Base-by-base conservation (phyloP, 2,329 filamentous ascomycete species). In the Fusarium sp. region DNA sequence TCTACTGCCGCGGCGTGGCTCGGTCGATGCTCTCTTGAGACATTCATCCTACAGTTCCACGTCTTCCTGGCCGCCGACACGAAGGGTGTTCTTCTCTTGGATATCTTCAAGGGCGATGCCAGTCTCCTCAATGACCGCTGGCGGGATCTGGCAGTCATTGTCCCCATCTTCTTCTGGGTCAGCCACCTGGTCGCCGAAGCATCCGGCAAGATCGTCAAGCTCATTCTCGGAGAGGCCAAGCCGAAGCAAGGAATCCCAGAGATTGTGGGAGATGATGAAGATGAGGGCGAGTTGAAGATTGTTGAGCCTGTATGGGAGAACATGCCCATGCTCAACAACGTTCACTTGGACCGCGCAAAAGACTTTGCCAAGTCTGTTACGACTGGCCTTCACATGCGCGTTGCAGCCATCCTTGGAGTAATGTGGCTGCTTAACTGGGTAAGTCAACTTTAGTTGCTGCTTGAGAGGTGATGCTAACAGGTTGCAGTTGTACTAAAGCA, bases 61-160 rank as follows among this genome's bases (percentile, higher is more conserved):
- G 83, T 90, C 58, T 90, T 88, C 85, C 84, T 91, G 13, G 88
- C 88, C 4, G 87, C 85, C 5, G 88, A 91, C 72, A 86, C 87
- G 4, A 86, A 84, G 36, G 87, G 86, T 0, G 72, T 87, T 7
- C 82, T 91, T 12, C 70, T 78, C 11, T 45, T 79, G 15, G 77
- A 76, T 18, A 33, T 64, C 11, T 77, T 78, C 69, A 70, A 74
- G 7, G 72, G 71, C 4, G 74, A 78, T 27, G 75, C 74, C 20
- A 76, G 65, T 33, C 62, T 79, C 0, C 45, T 78, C 13, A 33
- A 41, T 3, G 77, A 79, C 25, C 74, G 78, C 8, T 78, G 77
- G 77, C 65, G 76, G 17, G 70, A 73, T 22, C 55, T 79, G 17
- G 39, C 70, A 17, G 44, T 79, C 20, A 61, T 79, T 18, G 75